These are phyloP conservation scores for Tulasnella sp. DNA, from an alignment of 768 basidiomycete genomes.

Conservation along the genomic window DNA sequence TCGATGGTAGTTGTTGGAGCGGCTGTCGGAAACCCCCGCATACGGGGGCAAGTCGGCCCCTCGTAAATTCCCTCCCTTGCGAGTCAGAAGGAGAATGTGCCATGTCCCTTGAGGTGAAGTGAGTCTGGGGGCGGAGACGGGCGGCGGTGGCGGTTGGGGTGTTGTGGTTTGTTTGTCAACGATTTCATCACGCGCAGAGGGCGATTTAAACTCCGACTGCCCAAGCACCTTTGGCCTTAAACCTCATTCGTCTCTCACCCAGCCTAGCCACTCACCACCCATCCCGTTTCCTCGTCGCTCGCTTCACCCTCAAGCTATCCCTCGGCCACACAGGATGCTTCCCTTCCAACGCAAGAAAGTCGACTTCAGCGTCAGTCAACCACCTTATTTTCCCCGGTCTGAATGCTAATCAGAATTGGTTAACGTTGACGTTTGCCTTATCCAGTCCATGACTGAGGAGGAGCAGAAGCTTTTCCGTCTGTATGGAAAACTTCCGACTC, in stretches of 20 bases:
- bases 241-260: neutral
- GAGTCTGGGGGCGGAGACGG: too few species aligned
- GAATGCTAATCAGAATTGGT: neutral
- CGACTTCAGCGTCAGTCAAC: conserved; percentile 73
- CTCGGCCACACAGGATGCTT: conserved; percentile 39
- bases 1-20: too few species aligned
- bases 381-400: conserved; percentile 19
- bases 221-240: neutral
- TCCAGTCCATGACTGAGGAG: conserved; percentile 49
- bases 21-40: too few species aligned
- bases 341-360: conserved; percentile 80
- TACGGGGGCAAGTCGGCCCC: too few species aligned
- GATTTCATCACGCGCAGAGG: too few species aligned
- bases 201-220: neutral
- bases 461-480: conserved; percentile 89
- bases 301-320: neutral
- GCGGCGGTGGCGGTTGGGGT: too few species aligned
- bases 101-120: too few species aligned
- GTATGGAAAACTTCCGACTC: conserved; percentile 88
- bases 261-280: neutral
- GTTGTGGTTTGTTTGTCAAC: too few species aligned
- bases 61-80: too few species aligned
- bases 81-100: too few species aligned
- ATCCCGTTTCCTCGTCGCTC: neutral
- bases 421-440: neutral